These are phyloP conservation scores for Candida quercuum DNA, from an alignment of 805 yeast species.

Conservation along the genomic window DNA sequence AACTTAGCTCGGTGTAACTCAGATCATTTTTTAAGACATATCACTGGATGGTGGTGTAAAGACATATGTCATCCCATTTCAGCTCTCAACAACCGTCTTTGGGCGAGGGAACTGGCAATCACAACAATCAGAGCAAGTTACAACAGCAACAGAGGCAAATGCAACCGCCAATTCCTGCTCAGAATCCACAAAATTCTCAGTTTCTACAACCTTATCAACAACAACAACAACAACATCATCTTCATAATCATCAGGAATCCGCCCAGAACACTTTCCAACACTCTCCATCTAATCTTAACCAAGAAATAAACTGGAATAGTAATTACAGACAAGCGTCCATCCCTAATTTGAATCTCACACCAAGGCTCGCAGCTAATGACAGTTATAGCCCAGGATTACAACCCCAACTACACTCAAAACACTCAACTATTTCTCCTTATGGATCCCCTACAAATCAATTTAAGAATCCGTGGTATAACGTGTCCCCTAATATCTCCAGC, in stretches of 20 bases:
- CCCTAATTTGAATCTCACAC: constrained; percentile 14
- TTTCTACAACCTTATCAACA: background rate
- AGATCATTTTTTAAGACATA: no score
- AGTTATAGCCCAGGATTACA: background rate
- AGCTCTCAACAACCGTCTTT: constrained; percentile 20
- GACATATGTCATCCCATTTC: constrained; percentile 19
- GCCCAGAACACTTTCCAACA: no score
- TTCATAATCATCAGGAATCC: no score
- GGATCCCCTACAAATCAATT: constrained; percentile 25
- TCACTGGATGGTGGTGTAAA: no score
- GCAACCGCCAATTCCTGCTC: constrained; percentile 5
- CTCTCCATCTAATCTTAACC: background rate
- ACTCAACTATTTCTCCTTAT: constrained; percentile 22
- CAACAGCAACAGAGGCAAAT: constrained; percentile 1
- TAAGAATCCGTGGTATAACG: constrained; percentile 23
- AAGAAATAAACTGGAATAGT: constrained; percentile 21
- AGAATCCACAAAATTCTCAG: constrained; percentile 4
- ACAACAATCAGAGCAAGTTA: background rate
- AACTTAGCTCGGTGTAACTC: no score
- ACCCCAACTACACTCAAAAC: constrained; percentile 1
- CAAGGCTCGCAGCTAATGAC: constrained; percentile 12
- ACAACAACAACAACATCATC: constrained; percentile 4
- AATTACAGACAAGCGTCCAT: constrained; percentile 16
- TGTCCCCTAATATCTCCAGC: constrained; percentile 9
- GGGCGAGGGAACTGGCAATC: constrained; percentile 9